Evolutionary conservation across 306 rosid genomes (phyloP).

Genomic region (Canavalia gladiata): DNA sequence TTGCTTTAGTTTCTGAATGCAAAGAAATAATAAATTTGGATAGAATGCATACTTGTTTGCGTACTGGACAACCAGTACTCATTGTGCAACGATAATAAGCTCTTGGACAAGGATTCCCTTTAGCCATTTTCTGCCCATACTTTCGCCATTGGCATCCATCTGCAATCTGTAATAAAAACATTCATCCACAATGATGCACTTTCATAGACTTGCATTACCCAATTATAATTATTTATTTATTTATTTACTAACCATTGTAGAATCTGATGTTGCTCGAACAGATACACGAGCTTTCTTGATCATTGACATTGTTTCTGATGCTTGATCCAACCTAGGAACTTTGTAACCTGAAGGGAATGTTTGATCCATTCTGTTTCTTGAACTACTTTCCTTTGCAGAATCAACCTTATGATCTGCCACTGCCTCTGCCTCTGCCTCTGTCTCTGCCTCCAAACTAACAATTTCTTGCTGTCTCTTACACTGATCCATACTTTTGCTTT

Average conservation of each 20-base stretch:
- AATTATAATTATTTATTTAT: background rate
- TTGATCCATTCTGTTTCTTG: slow-evolving; percentile 34
- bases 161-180: slow-evolving; percentile 51
- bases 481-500: slow-evolving; percentile 48
- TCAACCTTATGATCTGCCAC: background rate
- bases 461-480: slow-evolving; percentile 31
- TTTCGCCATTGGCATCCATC: slow-evolving; percentile 88
- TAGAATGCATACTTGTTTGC: slow-evolving; percentile 62
- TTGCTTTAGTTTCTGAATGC: background rate
- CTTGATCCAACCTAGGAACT: slow-evolving; percentile 51
- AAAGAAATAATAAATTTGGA: background rate
- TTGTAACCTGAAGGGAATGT: slow-evolving; percentile 37
- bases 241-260: slow-evolving; percentile 60
- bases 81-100: slow-evolving; percentile 82
- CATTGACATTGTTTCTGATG: slow-evolving; percentile 65
- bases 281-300: slow-evolving; percentile 74
- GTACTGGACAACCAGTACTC: slow-evolving; percentile 71
- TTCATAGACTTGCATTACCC: background rate
- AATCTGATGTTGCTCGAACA: slow-evolving; percentile 66
- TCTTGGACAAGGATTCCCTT: slow-evolving; percentile 82
- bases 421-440: too few species aligned
- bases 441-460: background rate
- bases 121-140: slow-evolving; percentile 84
- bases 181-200: background rate
- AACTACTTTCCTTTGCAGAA: slow-evolving; percentile 22